These are phyloP conservation scores for Backusella morwellensis DNA, from an alignment of 192 early-diverging fungal species.

Conservation along the genomic window DNA sequence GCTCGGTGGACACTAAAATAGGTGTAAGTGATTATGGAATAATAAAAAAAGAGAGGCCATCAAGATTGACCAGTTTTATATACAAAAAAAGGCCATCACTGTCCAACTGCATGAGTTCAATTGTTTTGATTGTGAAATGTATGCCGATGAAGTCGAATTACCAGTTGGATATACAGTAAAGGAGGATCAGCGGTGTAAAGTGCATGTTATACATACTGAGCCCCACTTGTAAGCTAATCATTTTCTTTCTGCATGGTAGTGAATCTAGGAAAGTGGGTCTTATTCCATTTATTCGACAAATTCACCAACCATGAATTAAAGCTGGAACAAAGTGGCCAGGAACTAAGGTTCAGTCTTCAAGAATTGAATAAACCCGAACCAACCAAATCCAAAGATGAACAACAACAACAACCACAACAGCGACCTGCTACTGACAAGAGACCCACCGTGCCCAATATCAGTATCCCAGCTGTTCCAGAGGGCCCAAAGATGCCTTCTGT, in stretches of 20 bases:
- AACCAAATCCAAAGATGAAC: neutral
- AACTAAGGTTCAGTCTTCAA: neutral
- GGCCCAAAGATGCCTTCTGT: conserved; percentile 19
- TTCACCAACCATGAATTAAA: conserved; percentile 42
- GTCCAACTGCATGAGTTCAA: conserved; percentile 81
- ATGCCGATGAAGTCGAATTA: conserved; percentile 74
- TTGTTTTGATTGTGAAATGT: conserved; percentile 89
- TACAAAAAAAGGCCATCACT: conserved; percentile 53
- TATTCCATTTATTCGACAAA: conserved; percentile 70
- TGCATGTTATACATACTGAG: neutral
- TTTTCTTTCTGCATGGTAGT: conserved; percentile 43
- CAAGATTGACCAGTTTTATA: neutral
- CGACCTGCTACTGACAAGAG: neutral
- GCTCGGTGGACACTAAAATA: conserved; percentile 86
- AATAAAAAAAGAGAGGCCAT: neutral
- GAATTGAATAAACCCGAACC: neutral
- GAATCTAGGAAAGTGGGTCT: conserved; percentile 81
- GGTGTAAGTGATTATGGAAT: conserved; percentile 53
- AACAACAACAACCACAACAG: neutral
- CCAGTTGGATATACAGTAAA: conserved; percentile 43
- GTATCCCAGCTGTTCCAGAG: neutral
- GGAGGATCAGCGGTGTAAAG: conserved; percentile 73
- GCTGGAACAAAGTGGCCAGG: neutral
- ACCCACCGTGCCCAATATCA: neutral
- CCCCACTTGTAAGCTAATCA: neutral